These are phyloP conservation scores for Aureobasidium sp. DNA, from an alignment of 2,329 filamentous ascomycete species.

Conservation along the genomic window DNA sequence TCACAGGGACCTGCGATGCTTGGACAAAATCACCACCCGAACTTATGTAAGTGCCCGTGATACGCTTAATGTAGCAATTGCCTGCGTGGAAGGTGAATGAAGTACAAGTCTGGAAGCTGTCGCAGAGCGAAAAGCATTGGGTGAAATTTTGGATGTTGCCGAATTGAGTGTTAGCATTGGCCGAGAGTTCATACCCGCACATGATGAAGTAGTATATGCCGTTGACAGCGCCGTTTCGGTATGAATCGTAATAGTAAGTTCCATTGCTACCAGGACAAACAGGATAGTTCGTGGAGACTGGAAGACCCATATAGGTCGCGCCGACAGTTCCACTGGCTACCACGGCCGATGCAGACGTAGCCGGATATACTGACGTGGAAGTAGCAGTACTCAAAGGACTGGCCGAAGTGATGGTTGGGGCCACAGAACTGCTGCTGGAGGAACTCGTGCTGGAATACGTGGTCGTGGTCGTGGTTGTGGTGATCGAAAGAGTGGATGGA, in stretches of 20 bases:
- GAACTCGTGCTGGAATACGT: background rate
- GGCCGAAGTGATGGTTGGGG: background rate
- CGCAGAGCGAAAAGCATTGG: too few species aligned
- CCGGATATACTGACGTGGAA: background rate
- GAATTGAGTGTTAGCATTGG: background rate
- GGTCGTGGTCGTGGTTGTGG: constrained; percentile 7
- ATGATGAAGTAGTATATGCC: constrained; percentile 19
- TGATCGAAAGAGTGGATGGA: background rate
- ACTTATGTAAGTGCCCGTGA: too few species aligned
- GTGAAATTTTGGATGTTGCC: too few species aligned
- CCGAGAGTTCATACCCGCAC: constrained; percentile 8
- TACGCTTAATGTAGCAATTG: too few species aligned
- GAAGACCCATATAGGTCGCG: constrained; percentile 1
- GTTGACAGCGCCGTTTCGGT: background rate
- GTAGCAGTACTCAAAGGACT: background rate
- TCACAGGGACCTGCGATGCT: constrained; percentile 15
- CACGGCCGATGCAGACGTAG: constrained; percentile 1
- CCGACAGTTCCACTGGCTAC: background rate
- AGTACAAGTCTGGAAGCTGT: too few species aligned
- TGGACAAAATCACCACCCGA: background rate
- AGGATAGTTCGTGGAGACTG: background rate
- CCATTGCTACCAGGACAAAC: constrained; percentile 12
- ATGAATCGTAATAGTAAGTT: constrained; percentile 17
- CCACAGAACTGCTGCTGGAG: background rate
- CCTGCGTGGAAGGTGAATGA: too few species aligned